Percentiles rank a stretch among this genome's conserved stretches.
phyloP scores from a whole-genome alignment of 176 grass and related monocot species.

The Miscanthus lutarioriparius region DNA sequence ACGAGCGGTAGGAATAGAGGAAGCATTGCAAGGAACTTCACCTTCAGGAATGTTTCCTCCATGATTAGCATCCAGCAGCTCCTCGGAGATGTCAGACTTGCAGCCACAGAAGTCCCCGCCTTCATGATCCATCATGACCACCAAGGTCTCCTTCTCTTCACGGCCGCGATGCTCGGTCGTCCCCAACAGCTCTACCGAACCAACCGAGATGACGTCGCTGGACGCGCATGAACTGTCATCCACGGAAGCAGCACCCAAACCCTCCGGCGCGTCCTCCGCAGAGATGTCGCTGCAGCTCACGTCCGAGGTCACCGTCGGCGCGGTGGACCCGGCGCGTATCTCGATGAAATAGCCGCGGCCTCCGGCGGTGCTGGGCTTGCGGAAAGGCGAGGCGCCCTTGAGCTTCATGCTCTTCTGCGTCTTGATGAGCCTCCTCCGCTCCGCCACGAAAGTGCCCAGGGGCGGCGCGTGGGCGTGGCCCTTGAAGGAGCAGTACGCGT shows the following conservation, averaged over 20 bases:
- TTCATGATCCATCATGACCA: conserved; percentile 15
- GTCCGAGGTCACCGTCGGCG: neutral
- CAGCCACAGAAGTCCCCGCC: conserved; percentile 24
- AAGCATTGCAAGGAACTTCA: conserved; percentile 22
- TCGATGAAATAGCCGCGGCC: conserved; percentile 54
- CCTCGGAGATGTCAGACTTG: conserved; percentile 46
- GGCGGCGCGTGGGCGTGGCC: conserved; percentile 54
- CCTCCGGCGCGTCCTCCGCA: neutral
- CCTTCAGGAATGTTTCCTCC: conserved; percentile 16
- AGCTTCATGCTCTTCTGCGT: conserved; percentile 82
- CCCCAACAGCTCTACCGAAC: conserved; percentile 7
- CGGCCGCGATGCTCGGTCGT: neutral
- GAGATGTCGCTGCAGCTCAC: conserved; percentile 54
- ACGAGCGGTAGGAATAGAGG: neutral
- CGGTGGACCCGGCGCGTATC: conserved; percentile 33
- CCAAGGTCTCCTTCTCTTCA: neutral
- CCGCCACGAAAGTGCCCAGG: conserved; percentile 58
- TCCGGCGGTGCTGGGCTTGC: neutral
- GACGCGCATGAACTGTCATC: conserved; percentile 52
- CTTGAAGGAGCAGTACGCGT: conserved; percentile 84
- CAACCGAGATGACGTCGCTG: conserved; percentile 47
- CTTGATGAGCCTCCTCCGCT: conserved; percentile 68
- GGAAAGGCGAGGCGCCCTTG: conserved; percentile 65
- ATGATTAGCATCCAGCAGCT: conserved; percentile 2
- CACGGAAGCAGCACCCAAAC: conserved; percentile 35